Conservation (phyloP, 257 asterid genomes). For the Plantago ovata region DNA sequence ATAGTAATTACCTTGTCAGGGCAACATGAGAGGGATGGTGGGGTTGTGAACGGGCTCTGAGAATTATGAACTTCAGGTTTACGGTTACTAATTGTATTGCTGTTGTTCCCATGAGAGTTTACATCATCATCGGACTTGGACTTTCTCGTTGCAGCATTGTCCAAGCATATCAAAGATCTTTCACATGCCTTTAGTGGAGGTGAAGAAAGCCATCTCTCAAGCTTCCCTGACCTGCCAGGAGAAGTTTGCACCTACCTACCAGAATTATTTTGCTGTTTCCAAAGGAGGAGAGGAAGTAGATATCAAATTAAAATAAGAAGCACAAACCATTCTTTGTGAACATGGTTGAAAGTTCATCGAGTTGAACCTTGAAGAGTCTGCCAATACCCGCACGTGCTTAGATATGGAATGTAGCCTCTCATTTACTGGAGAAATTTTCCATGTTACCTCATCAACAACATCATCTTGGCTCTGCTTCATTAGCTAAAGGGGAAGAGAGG, state of each 20-base stretch:
- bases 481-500: constrained; percentile 41
- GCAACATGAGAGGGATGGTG: constrained; percentile 80
- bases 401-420: constrained; percentile 78
- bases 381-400: constrained; percentile 64
- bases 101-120: constrained; percentile 32
- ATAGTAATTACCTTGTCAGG: constrained; percentile 57
- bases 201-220: constrained; percentile 69
- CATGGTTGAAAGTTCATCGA: constrained; percentile 65
- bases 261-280: constrained; percentile 19
- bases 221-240: constrained; percentile 50
- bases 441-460: constrained; percentile 74
- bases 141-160: constrained; percentile 32
- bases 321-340: constrained; percentile 52
- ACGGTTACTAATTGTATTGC: constrained; percentile 25
- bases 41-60: constrained; percentile 87
- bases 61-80: constrained; percentile 36
- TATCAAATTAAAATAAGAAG: constrained; percentile 13
- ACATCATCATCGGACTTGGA: constrained; percentile 24
- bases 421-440: constrained; percentile 92
- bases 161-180: constrained; percentile 40
- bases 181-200: constrained; percentile 57
- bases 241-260: constrained; percentile 43
- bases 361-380: constrained; percentile 78
- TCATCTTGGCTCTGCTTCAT: constrained; percentile 97
- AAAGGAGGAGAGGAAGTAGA: constrained; percentile 11